Conservation (phyloP, 106 monocot species). For the Gastrodia elata region DNA sequence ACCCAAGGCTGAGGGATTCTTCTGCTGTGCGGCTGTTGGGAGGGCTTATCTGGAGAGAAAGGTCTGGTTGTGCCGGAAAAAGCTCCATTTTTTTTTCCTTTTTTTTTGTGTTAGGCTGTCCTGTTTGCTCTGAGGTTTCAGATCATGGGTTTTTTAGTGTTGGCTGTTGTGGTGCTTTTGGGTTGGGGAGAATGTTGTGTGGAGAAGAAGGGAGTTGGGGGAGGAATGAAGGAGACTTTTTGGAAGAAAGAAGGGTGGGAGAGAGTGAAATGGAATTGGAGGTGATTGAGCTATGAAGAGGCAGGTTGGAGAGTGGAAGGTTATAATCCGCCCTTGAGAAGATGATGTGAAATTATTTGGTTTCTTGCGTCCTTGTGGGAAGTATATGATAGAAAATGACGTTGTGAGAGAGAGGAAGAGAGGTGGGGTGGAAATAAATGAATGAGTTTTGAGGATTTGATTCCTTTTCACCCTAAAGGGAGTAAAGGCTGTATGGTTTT, state of each 20-base stretch:
- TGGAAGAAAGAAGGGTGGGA: no score
- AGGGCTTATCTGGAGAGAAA: conserved; percentile 63
- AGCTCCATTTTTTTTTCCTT: conserved; percentile 36
- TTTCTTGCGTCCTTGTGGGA: conserved; percentile 31
- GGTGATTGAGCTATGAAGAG: not conserved
- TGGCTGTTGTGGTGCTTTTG: not conserved
- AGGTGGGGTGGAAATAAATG: conserved; percentile 2
- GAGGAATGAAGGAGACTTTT: conserved; percentile 1
- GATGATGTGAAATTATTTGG: conserved; percentile 9
- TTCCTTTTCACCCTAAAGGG: conserved; percentile 11
- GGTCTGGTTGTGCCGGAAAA: conserved; percentile 53
- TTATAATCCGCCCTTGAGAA: conserved; percentile 7
- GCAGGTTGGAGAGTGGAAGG: not conserved
- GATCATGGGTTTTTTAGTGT: not conserved
- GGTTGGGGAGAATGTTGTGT: not conserved
- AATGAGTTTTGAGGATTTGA: conserved; percentile 3
- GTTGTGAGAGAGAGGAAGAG: conserved; percentile 5
- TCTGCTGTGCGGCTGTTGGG: conserved; percentile 22
- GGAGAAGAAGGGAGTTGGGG: conserved; percentile 4
- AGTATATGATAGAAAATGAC: conserved; percentile 17
- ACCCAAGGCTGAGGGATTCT: conserved; percentile 21
- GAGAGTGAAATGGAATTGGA: conserved; percentile 2
- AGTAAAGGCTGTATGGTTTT: conserved; percentile 1
- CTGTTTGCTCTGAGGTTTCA: not conserved
- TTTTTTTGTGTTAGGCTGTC: not conserved